Evolutionary conservation across 495 filamentous ascomycete genomes (phyloP), one percentile per base, ranked within the genome.

Genomic region (Trichocladium uniseriatum): DNA sequence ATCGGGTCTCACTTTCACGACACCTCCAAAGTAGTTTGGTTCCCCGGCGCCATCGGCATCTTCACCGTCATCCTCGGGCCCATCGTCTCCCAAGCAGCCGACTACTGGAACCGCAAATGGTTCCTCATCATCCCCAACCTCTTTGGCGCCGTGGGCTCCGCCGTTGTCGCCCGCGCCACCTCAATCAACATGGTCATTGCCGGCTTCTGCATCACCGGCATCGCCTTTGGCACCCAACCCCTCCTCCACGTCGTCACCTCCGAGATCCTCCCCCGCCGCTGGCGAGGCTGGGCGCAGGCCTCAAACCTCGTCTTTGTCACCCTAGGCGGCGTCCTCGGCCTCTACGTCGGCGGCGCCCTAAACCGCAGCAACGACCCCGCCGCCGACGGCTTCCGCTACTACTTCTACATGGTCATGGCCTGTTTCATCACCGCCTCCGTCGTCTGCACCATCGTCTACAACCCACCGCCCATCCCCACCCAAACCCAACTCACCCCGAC

Each of bases 41-140:
- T n/a, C n/a, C n/a, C n/a, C n/a, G n/a, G n/a, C n/a, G n/a, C n/a
- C n/a, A n/a, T n/a, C n/a, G n/a, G n/a, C n/a, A n/a, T n/a, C n/a
- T n/a, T n/a, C n/a, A n/a, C n/a, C n/a, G n/a, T n/a, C n/a, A n/a
- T n/a, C n/a, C n/a, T n/a, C n/a, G n/a, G n/a, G n/a, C n/a, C n/a
- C n/a, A n/a, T n/a, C n/a, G n/a, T 27, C 3, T 62, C 64, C 4
- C 67, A 70, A 38, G 65, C 65, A 0, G 57, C 62, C 34, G 67
- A 70, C 38, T 66, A 64, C 45, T 70, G 67, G 67, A 61, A 64
- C 3, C 59, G 67, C 5, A 60, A 59, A 50, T 66, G 52, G 50
- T 61, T 67, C 32, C 54, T 70, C 20, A 58, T 70, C 19, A 43
- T 61, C 38, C 51, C 61, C 7, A 66, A 57, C 28, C 35, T 60